These are phyloP conservation scores for Tricholoma terreum DNA, from an alignment of 768 basidiomycete genomes.

Conservation along the genomic window DNA sequence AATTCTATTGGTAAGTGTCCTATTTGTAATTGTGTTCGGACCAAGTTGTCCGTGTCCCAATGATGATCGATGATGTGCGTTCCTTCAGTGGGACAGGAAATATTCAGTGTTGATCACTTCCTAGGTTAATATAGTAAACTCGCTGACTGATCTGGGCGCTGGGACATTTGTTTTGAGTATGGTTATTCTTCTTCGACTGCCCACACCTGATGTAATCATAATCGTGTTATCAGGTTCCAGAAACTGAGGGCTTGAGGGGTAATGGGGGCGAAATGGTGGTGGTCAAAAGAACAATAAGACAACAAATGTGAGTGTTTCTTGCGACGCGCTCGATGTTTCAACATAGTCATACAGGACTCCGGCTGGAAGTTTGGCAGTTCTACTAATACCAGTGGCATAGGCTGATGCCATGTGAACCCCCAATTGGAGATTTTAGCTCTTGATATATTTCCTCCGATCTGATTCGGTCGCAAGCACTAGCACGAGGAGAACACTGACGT, in stretches of 20 bases:
- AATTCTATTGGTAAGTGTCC: slow-evolving; percentile 62
- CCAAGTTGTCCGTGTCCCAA: too few relatives aligned
- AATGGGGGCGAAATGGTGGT: too few relatives aligned
- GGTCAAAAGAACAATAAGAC: too few relatives aligned
- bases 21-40: neutral
- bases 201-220: neutral
- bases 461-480: slow-evolving; percentile 4
- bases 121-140: too few relatives aligned
- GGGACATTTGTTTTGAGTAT: slow-evolving; percentile 78
- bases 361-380: slow-evolving; percentile 71
- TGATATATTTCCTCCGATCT: slow-evolving; percentile 49
- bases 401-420: slow-evolving; percentile 53
- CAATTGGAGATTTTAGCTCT: slow-evolving; percentile 57
- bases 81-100: slow-evolving; percentile 30
- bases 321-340: too few relatives aligned
- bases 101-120: neutral
- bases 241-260: slow-evolving; percentile 69
- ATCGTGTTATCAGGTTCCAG: slow-evolving; percentile 47
- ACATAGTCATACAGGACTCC: slow-evolving; percentile 47
- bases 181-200: too few relatives aligned
- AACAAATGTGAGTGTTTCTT: too few relatives aligned
- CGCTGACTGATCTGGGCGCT: slow-evolving; percentile 58
- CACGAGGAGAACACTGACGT: slow-evolving; percentile 10
- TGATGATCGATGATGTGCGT: neutral
- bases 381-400: too few relatives aligned